A percentile compares a stretch with the other conserved stretches of the same genome.
These are phyloP conservation scores for Gonapodya sp. DNA, from an alignment of 192 early-diverging fungal species.

Conservation along the genomic window DNA sequence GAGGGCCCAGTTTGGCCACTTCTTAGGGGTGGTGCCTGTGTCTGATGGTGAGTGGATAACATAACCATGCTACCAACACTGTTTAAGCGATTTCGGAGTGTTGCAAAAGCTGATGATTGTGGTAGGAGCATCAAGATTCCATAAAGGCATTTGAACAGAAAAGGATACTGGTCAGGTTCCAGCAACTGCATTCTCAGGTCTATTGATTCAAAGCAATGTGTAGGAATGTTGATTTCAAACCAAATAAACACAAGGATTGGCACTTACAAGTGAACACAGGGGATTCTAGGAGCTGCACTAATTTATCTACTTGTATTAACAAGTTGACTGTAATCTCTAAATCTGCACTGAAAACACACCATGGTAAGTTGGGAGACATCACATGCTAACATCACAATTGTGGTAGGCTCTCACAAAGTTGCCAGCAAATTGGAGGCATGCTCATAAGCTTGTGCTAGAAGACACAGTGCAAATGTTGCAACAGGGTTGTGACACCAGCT, in stretches of 20 bases:
- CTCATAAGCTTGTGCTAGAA: constrained; percentile 95
- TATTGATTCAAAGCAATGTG: constrained; percentile 18
- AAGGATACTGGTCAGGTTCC: constrained; percentile 82
- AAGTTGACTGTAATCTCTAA: constrained; percentile 90
- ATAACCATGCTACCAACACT: constrained; percentile 65
- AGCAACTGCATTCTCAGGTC: constrained; percentile 79
- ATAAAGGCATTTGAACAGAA: constrained; percentile 86
- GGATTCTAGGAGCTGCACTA: constrained; percentile 93
- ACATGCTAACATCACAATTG: neutral
- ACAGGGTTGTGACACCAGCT: constrained; percentile 98
- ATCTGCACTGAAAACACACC: constrained; percentile 41
- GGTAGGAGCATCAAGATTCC: constrained; percentile 95
- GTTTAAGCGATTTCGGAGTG: constrained; percentile 83
- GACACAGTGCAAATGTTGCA: constrained; percentile 82
- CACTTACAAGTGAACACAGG: constrained; percentile 80
- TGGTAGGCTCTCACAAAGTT: constrained; percentile 52
- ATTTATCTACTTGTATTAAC: constrained; percentile 93
- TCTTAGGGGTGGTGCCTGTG: constrained; percentile 14
- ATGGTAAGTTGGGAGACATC: constrained; percentile 1
- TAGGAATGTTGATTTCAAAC: neutral
- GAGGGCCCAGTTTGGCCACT: neutral
- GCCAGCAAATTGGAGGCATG: constrained; percentile 72
- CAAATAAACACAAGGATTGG: neutral
- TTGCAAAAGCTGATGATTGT: constrained; percentile 92
- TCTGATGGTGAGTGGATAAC: constrained; percentile 33